Evolutionary conservation across 1,284 basidiomycete species (phyloP).

Genomic region (Porogramme epimiltina): DNA sequence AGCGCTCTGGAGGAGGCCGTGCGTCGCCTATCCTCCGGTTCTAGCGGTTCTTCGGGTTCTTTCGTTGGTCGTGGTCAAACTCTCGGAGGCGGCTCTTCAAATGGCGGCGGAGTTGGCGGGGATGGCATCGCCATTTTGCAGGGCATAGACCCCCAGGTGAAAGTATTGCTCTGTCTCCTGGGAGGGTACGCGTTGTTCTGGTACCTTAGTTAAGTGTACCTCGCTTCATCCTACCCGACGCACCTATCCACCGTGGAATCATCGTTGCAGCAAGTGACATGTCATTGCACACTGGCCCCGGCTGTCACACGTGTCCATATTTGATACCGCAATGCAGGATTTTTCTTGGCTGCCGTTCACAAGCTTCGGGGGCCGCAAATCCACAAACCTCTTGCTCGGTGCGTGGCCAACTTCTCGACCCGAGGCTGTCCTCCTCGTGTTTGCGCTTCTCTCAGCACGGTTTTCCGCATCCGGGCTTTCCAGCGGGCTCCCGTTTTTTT

Average conservation of each 20-base stretch:
- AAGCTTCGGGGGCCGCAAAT: too few relatives aligned
- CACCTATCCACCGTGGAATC: neutral
- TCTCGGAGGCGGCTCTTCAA: constrained; percentile 49
- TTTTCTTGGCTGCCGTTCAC: too few relatives aligned
- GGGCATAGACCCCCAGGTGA: constrained; percentile 65
- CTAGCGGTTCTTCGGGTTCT: constrained; percentile 33
- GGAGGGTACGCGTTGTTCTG: constrained; percentile 69
- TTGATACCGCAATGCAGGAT: too few relatives aligned
- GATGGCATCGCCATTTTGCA: constrained; percentile 39
- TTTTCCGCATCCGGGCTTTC: too few relatives aligned
- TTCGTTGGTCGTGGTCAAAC: constrained; percentile 77
- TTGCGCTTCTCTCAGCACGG: too few relatives aligned
- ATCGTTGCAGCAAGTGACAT: too few relatives aligned
- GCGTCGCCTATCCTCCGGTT: constrained; percentile 45
- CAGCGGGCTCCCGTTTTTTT: too few relatives aligned
- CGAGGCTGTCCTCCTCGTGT: too few relatives aligned
- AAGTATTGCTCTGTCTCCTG: constrained; percentile 60
- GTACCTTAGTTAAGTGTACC: constrained; percentile 38
- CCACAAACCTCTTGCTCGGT: too few relatives aligned
- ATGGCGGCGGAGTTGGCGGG: constrained; percentile 29
- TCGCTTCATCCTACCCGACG: constrained; percentile 5
- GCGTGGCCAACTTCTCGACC: too few relatives aligned
- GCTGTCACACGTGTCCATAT: too few relatives aligned
- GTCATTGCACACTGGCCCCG: too few relatives aligned
- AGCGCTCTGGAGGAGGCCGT: constrained; percentile 64